A percentile compares a stretch with the other conserved stretches of the same genome.
These are phyloP conservation scores for Wickerhamiella dianesei DNA, from an alignment of 805 yeast species.

Conservation along the genomic window DNA sequence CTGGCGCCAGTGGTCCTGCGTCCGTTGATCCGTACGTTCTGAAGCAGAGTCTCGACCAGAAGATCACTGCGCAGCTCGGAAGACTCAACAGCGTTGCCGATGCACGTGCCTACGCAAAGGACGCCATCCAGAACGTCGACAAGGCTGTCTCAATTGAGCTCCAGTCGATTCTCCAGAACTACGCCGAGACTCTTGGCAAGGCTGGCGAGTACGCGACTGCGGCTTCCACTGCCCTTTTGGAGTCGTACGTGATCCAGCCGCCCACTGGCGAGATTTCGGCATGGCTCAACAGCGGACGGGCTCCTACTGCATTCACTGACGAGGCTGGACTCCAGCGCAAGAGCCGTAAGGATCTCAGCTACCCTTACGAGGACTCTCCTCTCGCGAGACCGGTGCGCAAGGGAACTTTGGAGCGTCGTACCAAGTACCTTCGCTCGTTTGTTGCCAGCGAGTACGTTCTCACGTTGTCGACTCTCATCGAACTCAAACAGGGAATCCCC, in stretches of 20 bases:
- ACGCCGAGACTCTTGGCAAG: constrained; percentile 50
- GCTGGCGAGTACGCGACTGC: constrained; percentile 21
- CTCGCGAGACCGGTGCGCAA: constrained; percentile 55
- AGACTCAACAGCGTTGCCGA: constrained; percentile 84
- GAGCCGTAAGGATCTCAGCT: constrained; percentile 32
- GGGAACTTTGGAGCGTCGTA: constrained; percentile 76
- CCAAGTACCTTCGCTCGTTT: constrained; percentile 85
- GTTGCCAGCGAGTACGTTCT: constrained; percentile 82
- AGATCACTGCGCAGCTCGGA: constrained; percentile 58
- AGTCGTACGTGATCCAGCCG: constrained; percentile 64
- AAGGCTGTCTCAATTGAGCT: constrained; percentile 76
- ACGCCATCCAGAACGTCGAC: constrained; percentile 77
- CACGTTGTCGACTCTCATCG: constrained; percentile 80
- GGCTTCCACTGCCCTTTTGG: constrained; percentile 56
- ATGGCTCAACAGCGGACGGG: constrained; percentile 27
- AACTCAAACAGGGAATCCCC: constrained; percentile 44
- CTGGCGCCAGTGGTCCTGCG: constrained; percentile 12
- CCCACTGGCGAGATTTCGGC: constrained; percentile 82
- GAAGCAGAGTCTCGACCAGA: constrained; percentile 58
- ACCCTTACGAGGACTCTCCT: constrained; percentile 57
- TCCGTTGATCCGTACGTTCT: constrained; percentile 62
- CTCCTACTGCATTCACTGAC: constrained; percentile 9
- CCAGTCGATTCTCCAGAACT: constrained; percentile 65
- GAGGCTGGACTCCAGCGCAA: constrained; percentile 19
- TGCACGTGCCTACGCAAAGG: constrained; percentile 75